Conservation (phyloP, 2,329 filamentous ascomycete genomes). For the Penicillium sp. region DNA sequence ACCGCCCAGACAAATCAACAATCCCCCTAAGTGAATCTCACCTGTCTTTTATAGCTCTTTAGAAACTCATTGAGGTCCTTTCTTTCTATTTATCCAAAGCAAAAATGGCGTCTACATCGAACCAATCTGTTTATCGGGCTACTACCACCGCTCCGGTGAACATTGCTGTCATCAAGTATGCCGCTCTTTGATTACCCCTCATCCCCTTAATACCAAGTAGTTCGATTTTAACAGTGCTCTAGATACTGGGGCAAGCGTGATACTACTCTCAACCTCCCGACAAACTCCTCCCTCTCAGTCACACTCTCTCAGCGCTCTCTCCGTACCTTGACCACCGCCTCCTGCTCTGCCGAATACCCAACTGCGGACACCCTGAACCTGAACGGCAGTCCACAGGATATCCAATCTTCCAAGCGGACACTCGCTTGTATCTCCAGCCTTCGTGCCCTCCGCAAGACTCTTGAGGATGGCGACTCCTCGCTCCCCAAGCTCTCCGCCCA, state of each 20-base stretch:
- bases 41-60: slow-evolving; percentile 7
- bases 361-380: slow-evolving; percentile 71
- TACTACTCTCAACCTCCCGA: slow-evolving; percentile 88
- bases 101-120: slow-evolving; percentile 36
- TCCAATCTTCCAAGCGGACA: slow-evolving; percentile 77
- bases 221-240: slow-evolving; percentile 11
- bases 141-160: slow-evolving; percentile 97
- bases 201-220: slow-evolving; percentile 11
- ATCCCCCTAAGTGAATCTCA: slow-evolving; percentile 17
- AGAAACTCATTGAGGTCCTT: neutral
- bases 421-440: slow-evolving; percentile 91
- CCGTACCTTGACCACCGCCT: slow-evolving; percentile 92
- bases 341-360: slow-evolving; percentile 72
- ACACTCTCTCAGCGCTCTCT: slow-evolving; percentile 93
- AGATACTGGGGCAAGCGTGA: slow-evolving; percentile 98
- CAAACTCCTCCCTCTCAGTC: slow-evolving; percentile 95
- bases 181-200: slow-evolving; percentile 21
- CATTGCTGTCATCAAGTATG: slow-evolving; percentile 94
- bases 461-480: slow-evolving; percentile 69
- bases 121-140: slow-evolving; percentile 70
- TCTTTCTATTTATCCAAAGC: neutral
- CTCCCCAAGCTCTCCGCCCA: slow-evolving; percentile 78
- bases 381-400: slow-evolving; percentile 78
- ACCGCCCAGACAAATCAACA: slow-evolving; percentile 21
- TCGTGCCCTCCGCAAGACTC: slow-evolving; percentile 68